A percentile compares a stretch with the other conserved stretches of the same genome.
Evolutionary conservation across 352 stramenopile species (phyloP).

Genomic region (Globisporangium viniferum): DNA sequence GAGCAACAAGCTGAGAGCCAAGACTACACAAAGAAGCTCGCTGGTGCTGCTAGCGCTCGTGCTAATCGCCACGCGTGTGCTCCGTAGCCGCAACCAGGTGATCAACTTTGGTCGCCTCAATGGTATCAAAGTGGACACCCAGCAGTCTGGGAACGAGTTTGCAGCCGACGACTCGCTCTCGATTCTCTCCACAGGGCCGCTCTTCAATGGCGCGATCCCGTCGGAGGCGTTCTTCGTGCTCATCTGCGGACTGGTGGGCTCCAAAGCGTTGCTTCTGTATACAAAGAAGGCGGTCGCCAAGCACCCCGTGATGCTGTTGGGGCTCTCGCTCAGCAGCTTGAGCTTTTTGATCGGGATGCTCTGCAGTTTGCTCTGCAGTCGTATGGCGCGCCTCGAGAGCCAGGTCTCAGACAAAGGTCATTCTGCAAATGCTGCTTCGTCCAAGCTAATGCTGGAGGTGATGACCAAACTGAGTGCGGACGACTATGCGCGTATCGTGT

Average conservation of each 20-base stretch:
- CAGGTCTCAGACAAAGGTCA: not conserved
- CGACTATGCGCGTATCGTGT: conserved; percentile 48
- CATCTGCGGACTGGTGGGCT: conserved; percentile 37
- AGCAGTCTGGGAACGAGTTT: conserved; percentile 62
- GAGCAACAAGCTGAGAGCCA: not conserved
- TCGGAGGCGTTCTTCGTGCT: conserved; percentile 24
- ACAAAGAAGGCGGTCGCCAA: not conserved
- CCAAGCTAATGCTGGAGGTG: not conserved
- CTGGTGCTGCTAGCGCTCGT: conserved; percentile 24
- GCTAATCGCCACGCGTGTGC: conserved; percentile 46
- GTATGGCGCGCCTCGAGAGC: conserved; percentile 10
- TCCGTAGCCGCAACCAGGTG: conserved; percentile 80
- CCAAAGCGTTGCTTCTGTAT: conserved; percentile 20
- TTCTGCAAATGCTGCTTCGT: not conserved
- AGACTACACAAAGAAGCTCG: not conserved
- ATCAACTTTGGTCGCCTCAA: conserved; percentile 88
- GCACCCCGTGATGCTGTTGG: conserved; percentile 1
- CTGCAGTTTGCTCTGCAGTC: conserved; percentile 18
- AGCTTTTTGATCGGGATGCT: conserved; percentile 28
- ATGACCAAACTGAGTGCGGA: conserved; percentile 25
- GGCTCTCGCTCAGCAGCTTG: conserved; percentile 7
- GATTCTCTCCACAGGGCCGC: conserved; percentile 66
- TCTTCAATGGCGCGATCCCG: conserved; percentile 32
- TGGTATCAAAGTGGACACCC: conserved; percentile 39
- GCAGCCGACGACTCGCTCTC: conserved; percentile 75